Evolutionary conservation across 78 protist genomes (phyloP).

Genomic region (Monosiga brevicollis): DNA sequence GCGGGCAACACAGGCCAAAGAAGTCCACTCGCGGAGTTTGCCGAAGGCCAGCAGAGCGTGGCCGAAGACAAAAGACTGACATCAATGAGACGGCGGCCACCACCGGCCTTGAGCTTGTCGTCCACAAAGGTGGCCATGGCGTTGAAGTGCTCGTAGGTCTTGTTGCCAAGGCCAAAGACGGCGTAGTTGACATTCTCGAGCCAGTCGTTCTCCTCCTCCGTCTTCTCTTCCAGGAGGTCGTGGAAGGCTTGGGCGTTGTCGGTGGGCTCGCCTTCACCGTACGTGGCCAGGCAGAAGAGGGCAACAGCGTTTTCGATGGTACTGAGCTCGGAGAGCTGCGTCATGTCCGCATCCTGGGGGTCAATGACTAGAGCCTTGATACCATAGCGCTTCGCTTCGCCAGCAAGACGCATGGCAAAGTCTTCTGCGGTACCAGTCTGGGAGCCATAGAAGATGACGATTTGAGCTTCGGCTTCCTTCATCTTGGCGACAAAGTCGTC

Average conservation of each 20-base stretch:
- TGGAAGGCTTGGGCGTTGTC: slow-evolving; percentile 69
- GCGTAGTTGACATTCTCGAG: slow-evolving; percentile 31
- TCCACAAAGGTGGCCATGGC: slow-evolving; percentile 60
- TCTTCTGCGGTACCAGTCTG: slow-evolving; percentile 85
- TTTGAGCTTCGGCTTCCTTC: not conserved
- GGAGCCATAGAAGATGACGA: slow-evolving; percentile 54
- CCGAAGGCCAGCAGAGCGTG: too few relatives aligned
- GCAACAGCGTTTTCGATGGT: not conserved
- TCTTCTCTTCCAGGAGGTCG: slow-evolving; percentile 31
- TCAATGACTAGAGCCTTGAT: slow-evolving; percentile 42
- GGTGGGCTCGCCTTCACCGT: slow-evolving; percentile 89
- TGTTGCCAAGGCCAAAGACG: slow-evolving; percentile 85
- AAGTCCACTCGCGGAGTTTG: too few relatives aligned
- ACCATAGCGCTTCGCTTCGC: slow-evolving; percentile 54
- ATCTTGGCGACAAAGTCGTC: not conserved
- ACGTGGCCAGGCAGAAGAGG: slow-evolving; percentile 66
- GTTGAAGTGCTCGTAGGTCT: slow-evolving; percentile 76
- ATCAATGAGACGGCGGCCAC: slow-evolving; percentile 34
- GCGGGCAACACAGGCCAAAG: too few relatives aligned
- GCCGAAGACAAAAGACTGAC: too few relatives aligned
- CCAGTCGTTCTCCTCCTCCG: not conserved
- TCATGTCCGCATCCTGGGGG: slow-evolving; percentile 42
- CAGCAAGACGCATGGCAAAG: slow-evolving; percentile 39
- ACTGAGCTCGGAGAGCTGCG: not conserved
- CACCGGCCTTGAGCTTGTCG: slow-evolving; percentile 44